Conservation (phyloP, 768 basidiomycete genomes). For the Pulveroboletus sp. region DNA sequence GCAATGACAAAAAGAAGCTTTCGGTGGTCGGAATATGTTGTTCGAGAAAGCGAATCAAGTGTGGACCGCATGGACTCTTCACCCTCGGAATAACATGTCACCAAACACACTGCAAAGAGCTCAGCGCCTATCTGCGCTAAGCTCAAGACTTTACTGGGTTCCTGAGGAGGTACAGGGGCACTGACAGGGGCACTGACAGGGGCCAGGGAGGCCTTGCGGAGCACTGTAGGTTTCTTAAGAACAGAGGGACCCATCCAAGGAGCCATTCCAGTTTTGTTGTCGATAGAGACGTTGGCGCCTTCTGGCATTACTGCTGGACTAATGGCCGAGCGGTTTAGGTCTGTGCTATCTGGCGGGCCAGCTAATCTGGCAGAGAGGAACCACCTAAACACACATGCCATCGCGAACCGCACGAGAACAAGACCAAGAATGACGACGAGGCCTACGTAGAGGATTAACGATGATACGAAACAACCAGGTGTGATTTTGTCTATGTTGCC, state of each 20-base stretch:
- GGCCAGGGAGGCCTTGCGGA: conserved; percentile 34
- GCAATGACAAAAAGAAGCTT: conserved; percentile 93
- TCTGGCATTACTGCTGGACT: conserved; percentile 95
- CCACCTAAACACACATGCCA: conserved; percentile 98
- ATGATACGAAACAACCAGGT: conserved; percentile 91
- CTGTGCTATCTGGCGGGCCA: conserved; percentile 62
- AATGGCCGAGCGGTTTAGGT: conserved; percentile 79
- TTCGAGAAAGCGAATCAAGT: conserved; percentile 86
- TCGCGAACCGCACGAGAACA: conserved; percentile 85
- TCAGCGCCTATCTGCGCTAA: conserved; percentile 91
- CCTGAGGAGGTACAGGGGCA: conserved; percentile 40
- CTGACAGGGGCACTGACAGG: conserved; percentile 45
- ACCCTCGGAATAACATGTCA: conserved; percentile 98
- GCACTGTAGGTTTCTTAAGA: conserved; percentile 47
- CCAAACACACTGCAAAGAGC: conserved; percentile 90
- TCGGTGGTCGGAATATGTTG: conserved; percentile 86
- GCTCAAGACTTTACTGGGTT: conserved; percentile 55
- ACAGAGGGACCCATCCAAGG: conserved; percentile 77
- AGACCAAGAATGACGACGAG: conserved; percentile 88
- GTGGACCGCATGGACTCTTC: conserved; percentile 89
- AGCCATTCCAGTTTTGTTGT: conserved; percentile 88
- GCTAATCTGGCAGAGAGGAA: conserved; percentile 83
- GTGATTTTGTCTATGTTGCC: conserved; percentile 97
- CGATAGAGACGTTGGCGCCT: conserved; percentile 90
- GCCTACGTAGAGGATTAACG: conserved; percentile 83